Conservation (phyloP, 108 stramenopile species). For the Hondaea fermentalgiana region DNA sequence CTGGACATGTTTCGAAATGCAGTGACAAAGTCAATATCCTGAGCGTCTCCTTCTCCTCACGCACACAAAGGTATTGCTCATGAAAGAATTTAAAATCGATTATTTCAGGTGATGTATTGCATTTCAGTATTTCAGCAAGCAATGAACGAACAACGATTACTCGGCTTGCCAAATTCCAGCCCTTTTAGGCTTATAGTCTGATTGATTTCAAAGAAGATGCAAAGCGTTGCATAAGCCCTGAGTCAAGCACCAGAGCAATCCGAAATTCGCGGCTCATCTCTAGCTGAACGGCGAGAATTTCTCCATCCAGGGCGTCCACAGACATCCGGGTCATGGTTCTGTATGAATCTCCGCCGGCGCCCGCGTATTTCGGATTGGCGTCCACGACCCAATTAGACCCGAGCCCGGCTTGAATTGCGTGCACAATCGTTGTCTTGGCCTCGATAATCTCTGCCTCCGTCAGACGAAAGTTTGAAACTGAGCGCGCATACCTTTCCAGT, state of each 20-base stretch:
- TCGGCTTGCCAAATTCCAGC: no score
- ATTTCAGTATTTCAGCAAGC: no score
- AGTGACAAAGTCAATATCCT: background rate
- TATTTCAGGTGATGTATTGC: no score
- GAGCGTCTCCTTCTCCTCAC: no score
- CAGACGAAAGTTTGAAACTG: background rate
- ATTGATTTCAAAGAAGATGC: background rate
- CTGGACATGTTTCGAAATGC: background rate
- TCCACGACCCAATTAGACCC: background rate
- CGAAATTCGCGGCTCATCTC: background rate
- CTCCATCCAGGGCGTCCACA: background rate
- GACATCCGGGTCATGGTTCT: background rate
- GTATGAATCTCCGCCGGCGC: background rate
- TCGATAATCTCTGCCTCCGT: background rate
- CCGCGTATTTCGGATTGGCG: background rate
- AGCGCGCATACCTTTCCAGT: background rate
- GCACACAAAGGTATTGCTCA: no score
- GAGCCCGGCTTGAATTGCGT: background rate
- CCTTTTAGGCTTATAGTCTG: background rate
- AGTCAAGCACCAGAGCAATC: background rate
- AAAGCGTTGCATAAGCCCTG: background rate
- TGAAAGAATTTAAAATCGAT: no score
- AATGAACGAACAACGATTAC: no score
- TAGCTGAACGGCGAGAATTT: background rate
- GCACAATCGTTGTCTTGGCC: background rate